Conservation (phyloP, 2,329 filamentous ascomycete genomes). For the Penicillium polonicum region DNA sequence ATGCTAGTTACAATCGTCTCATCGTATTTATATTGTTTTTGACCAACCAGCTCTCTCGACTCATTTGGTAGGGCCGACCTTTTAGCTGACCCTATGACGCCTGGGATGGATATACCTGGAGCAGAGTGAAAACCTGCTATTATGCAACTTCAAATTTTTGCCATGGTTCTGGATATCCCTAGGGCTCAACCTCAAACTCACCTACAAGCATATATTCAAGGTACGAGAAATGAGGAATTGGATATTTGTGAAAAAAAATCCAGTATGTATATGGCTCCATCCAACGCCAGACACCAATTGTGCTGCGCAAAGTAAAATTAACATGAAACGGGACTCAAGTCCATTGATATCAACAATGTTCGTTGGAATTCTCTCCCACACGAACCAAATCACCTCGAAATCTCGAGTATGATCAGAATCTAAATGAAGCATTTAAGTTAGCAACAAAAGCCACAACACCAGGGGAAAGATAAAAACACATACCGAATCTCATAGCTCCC, state of each 20-base stretch:
- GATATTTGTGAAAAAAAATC: conserved; percentile 4
- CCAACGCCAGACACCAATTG: conserved; percentile 32
- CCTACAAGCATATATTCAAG: neutral
- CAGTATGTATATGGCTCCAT: conserved; percentile 18
- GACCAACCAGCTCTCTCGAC: neutral
- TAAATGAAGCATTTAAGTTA: neutral
- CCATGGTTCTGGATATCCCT: neutral
- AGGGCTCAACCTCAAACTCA: neutral
- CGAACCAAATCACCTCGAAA: neutral
- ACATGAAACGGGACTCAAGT: neutral
- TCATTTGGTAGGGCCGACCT: neutral
- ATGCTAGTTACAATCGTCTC: neutral
- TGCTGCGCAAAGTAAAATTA: conserved; percentile 16
- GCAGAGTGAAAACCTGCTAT: neutral
- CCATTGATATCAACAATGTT: conserved; percentile 2
- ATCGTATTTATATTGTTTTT: neutral
- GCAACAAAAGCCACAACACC: neutral
- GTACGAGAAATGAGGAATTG: neutral
- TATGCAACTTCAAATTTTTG: neutral
- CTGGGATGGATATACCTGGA: neutral
- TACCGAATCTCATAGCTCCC: conserved; percentile 96
- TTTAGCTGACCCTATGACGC: neutral
- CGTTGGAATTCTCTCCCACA: neutral
- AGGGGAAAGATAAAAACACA: conserved; percentile 8
- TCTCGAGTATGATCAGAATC: conserved; percentile 10